phyloP scores from a whole-genome alignment of 768 basidiomycete species.

The Amanita rubescens region DNA sequence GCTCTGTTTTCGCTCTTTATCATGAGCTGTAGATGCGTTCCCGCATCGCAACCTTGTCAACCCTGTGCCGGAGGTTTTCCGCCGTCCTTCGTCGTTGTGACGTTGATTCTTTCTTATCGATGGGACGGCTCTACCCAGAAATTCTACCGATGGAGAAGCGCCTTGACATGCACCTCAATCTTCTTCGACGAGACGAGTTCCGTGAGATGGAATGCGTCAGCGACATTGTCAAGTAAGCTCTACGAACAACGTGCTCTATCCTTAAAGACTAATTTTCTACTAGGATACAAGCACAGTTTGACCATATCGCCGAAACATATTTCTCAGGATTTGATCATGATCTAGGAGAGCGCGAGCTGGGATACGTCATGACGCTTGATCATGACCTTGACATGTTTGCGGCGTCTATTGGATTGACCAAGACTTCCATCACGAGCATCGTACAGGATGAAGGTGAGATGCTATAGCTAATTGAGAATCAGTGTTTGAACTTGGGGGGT shows the following conservation, averaged over 20 bases:
- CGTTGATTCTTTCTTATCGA: conserved; percentile 77
- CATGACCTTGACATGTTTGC: conserved; percentile 91
- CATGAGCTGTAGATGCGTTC: conserved; percentile 60
- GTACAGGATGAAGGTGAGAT: conserved; percentile 68
- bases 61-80: conserved; percentile 84
- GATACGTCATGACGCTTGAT: conserved; percentile 76
- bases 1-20: not conserved
- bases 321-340: conserved; percentile 81
- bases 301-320: conserved; percentile 85
- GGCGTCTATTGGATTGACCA: conserved; percentile 83
- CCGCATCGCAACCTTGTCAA: conserved; percentile 71
- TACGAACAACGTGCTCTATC: not conserved
- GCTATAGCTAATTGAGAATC: not conserved
- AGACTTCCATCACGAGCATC: conserved; percentile 72
- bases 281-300: conserved; percentile 90
- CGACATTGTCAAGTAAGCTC: conserved; percentile 76
- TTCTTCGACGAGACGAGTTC: conserved; percentile 83
- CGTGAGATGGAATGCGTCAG: conserved; percentile 88
- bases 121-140: conserved; percentile 79
- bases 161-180: conserved; percentile 86
- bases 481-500: not conserved
- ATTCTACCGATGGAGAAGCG: conserved; percentile 85
- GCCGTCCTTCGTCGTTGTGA: conserved; percentile 76
- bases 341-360: conserved; percentile 83
- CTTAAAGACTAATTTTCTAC: not conserved